Evolutionary conservation across 306 rosid species (phyloP), one percentile per base, ranked within the genome.

Genomic region (Styphnolobium japonicum): DNA sequence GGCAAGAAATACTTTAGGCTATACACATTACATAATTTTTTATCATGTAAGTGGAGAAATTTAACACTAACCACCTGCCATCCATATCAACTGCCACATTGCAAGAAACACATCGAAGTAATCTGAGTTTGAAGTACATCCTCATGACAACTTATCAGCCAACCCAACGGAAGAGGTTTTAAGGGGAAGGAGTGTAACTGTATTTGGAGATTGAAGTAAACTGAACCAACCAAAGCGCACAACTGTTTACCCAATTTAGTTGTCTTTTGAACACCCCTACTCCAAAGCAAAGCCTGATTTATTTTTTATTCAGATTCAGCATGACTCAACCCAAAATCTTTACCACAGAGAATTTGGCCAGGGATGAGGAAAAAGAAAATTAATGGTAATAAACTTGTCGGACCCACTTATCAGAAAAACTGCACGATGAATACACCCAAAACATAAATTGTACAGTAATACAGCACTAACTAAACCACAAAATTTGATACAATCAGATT

Each of bases 41-140:
- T 37, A 23, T 23, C 72, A 46, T 25, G 52, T 71, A 63, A 45
- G 58, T 45, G 51, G 83, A 58, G 64, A 45, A 66, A 46, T 48
- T 69, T 10, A 48, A 73, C 22, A 22, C 7, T 58, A 69, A 69
- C 23, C 31, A 80, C 48, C 46, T 48, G 64, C 48, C 65, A 77
- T n/a, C 63, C 23, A 22, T 11, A 23, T 56, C 34, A 22, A 23
- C 63, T 23, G 34, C 36, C 52, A 55, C 40, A 12, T 53, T 42
- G 42, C 51, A 16, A 63, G 48, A 61, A 40, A 52, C 27, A 40
- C 2, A 6, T 48, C 21, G 64, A 79, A 73, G 25, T 65, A 53
- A 55, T 33, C 25, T 22, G 22, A 15, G 46, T 27, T 29, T 22
- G 67, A 45, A 12, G 22, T 80, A 39, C 10, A 64, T 61, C 63